Evolutionary conservation across 805 yeast genomes (phyloP), one percentile per base, ranked within the genome.

Genomic region (Wickerhamiella occidentalis): DNA sequence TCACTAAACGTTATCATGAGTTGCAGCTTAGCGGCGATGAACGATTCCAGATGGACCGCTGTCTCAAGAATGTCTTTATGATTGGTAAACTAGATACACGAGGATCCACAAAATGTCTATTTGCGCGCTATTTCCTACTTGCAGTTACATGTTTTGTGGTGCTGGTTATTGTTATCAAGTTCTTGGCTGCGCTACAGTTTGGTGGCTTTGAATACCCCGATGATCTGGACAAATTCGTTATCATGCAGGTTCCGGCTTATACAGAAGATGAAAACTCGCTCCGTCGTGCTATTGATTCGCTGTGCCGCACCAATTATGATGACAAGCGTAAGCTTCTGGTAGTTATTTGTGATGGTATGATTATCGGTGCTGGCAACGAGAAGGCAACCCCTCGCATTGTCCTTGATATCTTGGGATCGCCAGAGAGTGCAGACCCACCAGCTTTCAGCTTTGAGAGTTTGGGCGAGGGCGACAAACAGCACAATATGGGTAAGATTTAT

Each of bases 351-450:
- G 82, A 77, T 57, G 82, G 82, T 60, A 58, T 76, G 56, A 72
- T 77, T 58, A 73, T 73, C 52, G 82, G 82, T 53, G 66, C 77
- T 8, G 82, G 82, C 15, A 77, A 77, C 58, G 80, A 75, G 51
- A 56, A 61, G 46, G 67, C 78, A 2, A 78, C 82, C 3, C 79
- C 81, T 0, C 73, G 73, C 28, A 75, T 77, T 56, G 75, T 69
- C 1, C 64, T 78, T 41, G 72, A 68, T 43, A 54, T 68, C 41
- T 59, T 68, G 17, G 83, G 72, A 1, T 66, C 67, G 11, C 70
- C 67, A 28, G 66, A 70, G 59, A 52, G 71, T 63, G 76, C 75
- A 23, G 78, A 76, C 13, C 67, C 75, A 52, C 67, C 77, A 3
- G 72, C 79, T 2, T 48, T 50, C 28, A 57, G 60, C 3, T 78